These are phyloP conservation scores for Rhizoclosmatium sp. DNA, from an alignment of 192 early-diverging fungal genomes.

Conservation along the genomic window DNA sequence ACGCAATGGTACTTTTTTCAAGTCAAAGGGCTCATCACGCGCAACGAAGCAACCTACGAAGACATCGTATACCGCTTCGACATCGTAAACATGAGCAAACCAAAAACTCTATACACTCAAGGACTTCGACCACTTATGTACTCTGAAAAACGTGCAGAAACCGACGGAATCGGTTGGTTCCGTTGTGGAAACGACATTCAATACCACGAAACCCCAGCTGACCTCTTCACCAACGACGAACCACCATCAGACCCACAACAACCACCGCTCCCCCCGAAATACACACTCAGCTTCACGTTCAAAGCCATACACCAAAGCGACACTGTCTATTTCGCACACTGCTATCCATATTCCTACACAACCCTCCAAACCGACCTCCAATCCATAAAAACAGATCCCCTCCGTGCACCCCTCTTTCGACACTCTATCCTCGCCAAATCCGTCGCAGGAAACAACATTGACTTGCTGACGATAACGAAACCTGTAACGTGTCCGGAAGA, in stretches of 20 bases:
- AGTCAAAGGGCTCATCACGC: conserved; percentile 30
- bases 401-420: conserved; percentile 22
- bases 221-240: conserved; percentile 12
- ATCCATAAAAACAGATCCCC: conserved; percentile 36
- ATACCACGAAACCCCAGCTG: conserved; percentile 33
- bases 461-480: conserved; percentile 44
- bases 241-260: neutral
- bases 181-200: conserved; percentile 45
- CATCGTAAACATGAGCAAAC: conserved; percentile 51
- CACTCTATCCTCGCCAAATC: conserved; percentile 50
- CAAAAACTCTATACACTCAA: conserved; percentile 41
- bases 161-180: conserved; percentile 50
- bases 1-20: conserved; percentile 54
- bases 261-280: neutral
- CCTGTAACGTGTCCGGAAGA: conserved; percentile 36
- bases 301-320: conserved; percentile 34
- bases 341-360: conserved; percentile 57
- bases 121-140: conserved; percentile 50
- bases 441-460: conserved; percentile 49
- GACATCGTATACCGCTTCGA: conserved; percentile 43
- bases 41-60: conserved; percentile 15
- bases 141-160: conserved; percentile 14
- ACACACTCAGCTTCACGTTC: conserved; percentile 48
- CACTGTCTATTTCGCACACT: conserved; percentile 53
- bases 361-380: conserved; percentile 45